Percentiles rank a stretch among this genome's conserved stretches.
phyloP scores from a whole-genome alignment of 2,329 filamentous ascomycete species.

The Colletotrichum lini region DNA sequence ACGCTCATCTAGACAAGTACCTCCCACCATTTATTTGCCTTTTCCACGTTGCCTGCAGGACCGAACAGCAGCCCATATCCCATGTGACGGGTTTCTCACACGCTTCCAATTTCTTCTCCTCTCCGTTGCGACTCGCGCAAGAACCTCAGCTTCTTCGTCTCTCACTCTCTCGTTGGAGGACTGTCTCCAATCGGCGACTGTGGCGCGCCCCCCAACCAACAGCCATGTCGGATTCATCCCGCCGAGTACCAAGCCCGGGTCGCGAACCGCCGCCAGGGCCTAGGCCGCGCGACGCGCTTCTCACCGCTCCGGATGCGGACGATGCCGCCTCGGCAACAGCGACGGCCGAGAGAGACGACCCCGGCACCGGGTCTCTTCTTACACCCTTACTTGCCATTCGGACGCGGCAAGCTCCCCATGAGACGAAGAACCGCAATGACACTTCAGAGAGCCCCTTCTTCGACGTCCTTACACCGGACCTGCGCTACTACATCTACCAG shows the following conservation, averaged over 20 bases:
- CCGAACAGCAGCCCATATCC: background rate
- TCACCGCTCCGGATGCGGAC: constrained; percentile 36
- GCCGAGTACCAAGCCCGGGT: constrained; percentile 23
- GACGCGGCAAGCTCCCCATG: background rate
- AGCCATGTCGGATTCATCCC: constrained; percentile 26
- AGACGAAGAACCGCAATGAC: background rate
- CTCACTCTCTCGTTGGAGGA: background rate
- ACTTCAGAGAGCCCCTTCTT: constrained; percentile 34
- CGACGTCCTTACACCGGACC: constrained; percentile 36
- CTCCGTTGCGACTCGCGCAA: background rate
- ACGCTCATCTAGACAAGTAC: background rate
- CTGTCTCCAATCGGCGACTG: background rate
- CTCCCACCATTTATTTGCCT: too few relatives aligned
- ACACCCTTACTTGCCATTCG: constrained; percentile 20
- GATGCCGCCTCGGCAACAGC: constrained; percentile 31
- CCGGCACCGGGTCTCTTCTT: background rate
- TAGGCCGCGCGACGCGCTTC: constrained; percentile 30
- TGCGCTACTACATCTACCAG: constrained; percentile 42
- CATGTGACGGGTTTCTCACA: background rate
- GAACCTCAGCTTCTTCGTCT: background rate
- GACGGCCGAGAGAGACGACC: background rate
- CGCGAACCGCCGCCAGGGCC: constrained; percentile 12
- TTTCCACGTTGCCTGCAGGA: background rate
- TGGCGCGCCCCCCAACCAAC: background rate
- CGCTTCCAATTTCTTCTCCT: background rate